Conservation (phyloP, 2,329 filamentous ascomycete species). For the Oidium heveae region DNA sequence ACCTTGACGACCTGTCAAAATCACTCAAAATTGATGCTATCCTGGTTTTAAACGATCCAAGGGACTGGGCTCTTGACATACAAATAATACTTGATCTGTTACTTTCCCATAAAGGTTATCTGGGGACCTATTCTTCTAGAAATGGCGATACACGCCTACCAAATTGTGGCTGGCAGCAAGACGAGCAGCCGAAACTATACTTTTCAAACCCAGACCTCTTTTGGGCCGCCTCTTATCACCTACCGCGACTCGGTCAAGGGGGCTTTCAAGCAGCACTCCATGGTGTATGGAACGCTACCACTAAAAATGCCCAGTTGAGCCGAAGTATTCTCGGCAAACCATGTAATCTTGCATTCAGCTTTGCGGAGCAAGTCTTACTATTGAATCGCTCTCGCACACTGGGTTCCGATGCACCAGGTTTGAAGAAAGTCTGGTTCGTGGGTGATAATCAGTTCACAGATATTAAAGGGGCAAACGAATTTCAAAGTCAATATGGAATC, state of each 20-base stretch:
- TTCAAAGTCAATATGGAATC: slow-evolving; percentile 37
- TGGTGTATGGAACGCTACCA: slow-evolving; percentile 54
- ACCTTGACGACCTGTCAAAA: slow-evolving; percentile 19
- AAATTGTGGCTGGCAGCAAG: slow-evolving; percentile 58
- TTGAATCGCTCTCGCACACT: slow-evolving; percentile 22
- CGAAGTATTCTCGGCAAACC: slow-evolving; percentile 67
- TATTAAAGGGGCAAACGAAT: slow-evolving; percentile 66
- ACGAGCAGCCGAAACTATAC: slow-evolving; percentile 57
- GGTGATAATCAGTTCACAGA: slow-evolving; percentile 80
- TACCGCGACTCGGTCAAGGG: slow-evolving; percentile 74
- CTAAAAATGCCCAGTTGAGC: slow-evolving; percentile 30
- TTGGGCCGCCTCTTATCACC: slow-evolving; percentile 67
- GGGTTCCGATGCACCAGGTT: slow-evolving; percentile 15
- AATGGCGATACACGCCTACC: slow-evolving; percentile 41
- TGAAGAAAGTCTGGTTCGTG: slow-evolving; percentile 75
- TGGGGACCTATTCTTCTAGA: slow-evolving; percentile 53
- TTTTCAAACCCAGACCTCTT: slow-evolving; percentile 79
- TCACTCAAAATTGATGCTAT: slow-evolving; percentile 65
- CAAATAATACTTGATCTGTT: slow-evolving; percentile 68
- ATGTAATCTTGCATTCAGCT: slow-evolving; percentile 49
- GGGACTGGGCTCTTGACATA: slow-evolving; percentile 82
- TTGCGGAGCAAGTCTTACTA: slow-evolving; percentile 51
- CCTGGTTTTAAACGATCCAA: slow-evolving; percentile 83
- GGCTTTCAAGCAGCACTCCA: slow-evolving; percentile 64
- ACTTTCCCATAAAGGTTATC: slow-evolving; percentile 48